Percentiles rank a stretch among this genome's conserved stretches.
Evolutionary conservation across 257 asterid species (phyloP).

Genomic region (Gentiana macrophylla): DNA sequence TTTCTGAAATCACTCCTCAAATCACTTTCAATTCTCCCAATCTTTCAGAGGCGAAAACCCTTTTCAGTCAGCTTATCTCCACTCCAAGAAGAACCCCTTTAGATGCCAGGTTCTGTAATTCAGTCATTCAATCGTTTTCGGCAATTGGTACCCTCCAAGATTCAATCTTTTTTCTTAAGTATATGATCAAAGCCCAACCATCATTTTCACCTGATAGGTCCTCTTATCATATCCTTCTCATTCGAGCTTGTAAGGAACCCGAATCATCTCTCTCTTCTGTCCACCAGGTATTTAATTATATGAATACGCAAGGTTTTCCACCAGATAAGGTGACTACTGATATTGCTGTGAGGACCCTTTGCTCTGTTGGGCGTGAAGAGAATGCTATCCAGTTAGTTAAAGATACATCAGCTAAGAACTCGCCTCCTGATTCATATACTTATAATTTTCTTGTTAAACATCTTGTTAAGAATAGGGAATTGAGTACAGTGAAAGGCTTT

Average conservation of each 20-base stretch:
- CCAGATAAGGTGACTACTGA: slow-evolving; percentile 62
- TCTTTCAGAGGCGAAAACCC: slow-evolving; percentile 73
- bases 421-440: slow-evolving; percentile 53
- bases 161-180: slow-evolving; percentile 64
- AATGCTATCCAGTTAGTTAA: slow-evolving; percentile 62
- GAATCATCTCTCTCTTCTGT: slow-evolving; percentile 45
- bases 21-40: slow-evolving; percentile 39
- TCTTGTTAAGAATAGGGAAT: slow-evolving; percentile 53
- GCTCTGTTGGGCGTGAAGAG: slow-evolving; percentile 62
- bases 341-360: slow-evolving; percentile 70
- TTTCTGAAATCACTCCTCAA: slow-evolving; percentile 11
- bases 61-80: slow-evolving; percentile 56
- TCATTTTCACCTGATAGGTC: slow-evolving; percentile 62
- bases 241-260: slow-evolving; percentile 47
- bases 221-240: slow-evolving; percentile 55
- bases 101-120: slow-evolving; percentile 47
- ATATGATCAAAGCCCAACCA: slow-evolving; percentile 71
- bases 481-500: slow-evolving; percentile 45
- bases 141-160: slow-evolving; percentile 56
- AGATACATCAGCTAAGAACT: slow-evolving; percentile 48
- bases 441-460: slow-evolving; percentile 76
- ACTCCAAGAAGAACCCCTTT: slow-evolving; percentile 32
- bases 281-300: slow-evolving; percentile 56
- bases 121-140: slow-evolving; percentile 60
- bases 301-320: slow-evolving; percentile 51